These are phyloP conservation scores for Lentinula lateritia DNA, from an alignment of 768 basidiomycete species.

Conservation along the genomic window DNA sequence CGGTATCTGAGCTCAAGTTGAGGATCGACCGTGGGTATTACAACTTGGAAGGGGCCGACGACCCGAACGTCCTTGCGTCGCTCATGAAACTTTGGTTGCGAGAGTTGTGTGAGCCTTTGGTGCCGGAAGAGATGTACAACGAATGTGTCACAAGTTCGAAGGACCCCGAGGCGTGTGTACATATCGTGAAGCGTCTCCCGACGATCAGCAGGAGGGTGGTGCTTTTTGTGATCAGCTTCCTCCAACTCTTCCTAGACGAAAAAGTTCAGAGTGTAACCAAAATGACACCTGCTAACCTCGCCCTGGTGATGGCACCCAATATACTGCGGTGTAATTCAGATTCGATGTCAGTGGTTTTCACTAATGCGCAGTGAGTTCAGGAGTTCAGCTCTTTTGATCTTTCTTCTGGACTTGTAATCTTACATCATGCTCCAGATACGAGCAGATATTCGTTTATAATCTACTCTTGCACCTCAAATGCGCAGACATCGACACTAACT, in stretches of 20 bases:
- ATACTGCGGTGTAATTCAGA: slow-evolving; percentile 81
- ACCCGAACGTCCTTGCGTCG: slow-evolving; percentile 86
- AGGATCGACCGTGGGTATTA: slow-evolving; percentile 91
- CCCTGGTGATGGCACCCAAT: slow-evolving; percentile 91
- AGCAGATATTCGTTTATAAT: slow-evolving; percentile 85
- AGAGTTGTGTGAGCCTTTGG: slow-evolving; percentile 86
- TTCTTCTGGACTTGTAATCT: neutral
- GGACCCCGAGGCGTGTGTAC: slow-evolving; percentile 64
- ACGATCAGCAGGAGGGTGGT: slow-evolving; percentile 84
- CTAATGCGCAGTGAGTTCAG: slow-evolving; percentile 79
- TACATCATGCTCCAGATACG: slow-evolving; percentile 48
- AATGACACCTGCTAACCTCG: slow-evolving; percentile 87
- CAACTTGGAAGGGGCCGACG: slow-evolving; percentile 83
- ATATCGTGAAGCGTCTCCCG: slow-evolving; percentile 72
- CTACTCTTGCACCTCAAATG: slow-evolving; percentile 77
- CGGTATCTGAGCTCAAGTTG: slow-evolving; percentile 82
- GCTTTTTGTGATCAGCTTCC: slow-evolving; percentile 83
- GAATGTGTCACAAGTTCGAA: slow-evolving; percentile 72
- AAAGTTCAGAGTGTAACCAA: slow-evolving; percentile 69
- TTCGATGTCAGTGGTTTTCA: slow-evolving; percentile 85
- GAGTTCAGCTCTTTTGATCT: slow-evolving; percentile 26
- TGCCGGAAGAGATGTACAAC: slow-evolving; percentile 89
- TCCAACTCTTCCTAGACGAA: slow-evolving; percentile 84
- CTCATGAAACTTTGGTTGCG: slow-evolving; percentile 91
- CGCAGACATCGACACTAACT: slow-evolving; percentile 68